These are phyloP conservation scores for Balamuthia mandrillaris DNA, from an alignment of 208 protist species.

Conservation along the genomic window DNA sequence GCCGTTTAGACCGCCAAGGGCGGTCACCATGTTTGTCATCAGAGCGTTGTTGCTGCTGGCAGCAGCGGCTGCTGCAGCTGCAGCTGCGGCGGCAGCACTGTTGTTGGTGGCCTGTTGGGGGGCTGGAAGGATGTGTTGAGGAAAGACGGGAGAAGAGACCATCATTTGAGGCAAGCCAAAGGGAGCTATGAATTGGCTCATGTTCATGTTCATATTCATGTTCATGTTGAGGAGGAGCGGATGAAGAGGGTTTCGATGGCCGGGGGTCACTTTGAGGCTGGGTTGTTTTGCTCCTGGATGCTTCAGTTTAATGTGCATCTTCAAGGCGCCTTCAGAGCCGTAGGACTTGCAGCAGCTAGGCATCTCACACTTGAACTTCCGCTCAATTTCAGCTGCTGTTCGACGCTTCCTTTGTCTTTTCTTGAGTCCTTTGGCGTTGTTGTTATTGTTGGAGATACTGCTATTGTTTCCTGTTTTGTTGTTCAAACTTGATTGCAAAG, in stretches of 20 bases:
- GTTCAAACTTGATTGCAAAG: too few species aligned
- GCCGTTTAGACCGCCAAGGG: too few species aligned
- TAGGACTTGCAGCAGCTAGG: slow-evolving; percentile 51
- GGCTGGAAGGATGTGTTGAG: background rate
- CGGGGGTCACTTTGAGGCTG: background rate
- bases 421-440: too few species aligned
- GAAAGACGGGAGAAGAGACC: background rate
- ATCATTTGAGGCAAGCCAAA: background rate
- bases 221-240: slow-evolving; percentile 28
- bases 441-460: too few species aligned
- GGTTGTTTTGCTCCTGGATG: slow-evolving; percentile 49
- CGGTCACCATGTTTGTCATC: too few species aligned
- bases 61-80: background rate
- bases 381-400: slow-evolving; percentile 49
- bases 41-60: background rate
- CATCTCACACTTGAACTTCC: slow-evolving; percentile 44
- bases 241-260: background rate
- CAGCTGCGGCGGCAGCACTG: background rate
- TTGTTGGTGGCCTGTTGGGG: background rate
- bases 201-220: too few species aligned
- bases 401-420: slow-evolving; percentile 45
- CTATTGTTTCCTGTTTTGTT: too few species aligned
- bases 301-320: slow-evolving; percentile 62
- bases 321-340: slow-evolving; percentile 54
- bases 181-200: too few species aligned